Evolutionary conservation across 139 green algal genomes (phyloP).

Genomic region (Tetraselmis chui): DNA sequence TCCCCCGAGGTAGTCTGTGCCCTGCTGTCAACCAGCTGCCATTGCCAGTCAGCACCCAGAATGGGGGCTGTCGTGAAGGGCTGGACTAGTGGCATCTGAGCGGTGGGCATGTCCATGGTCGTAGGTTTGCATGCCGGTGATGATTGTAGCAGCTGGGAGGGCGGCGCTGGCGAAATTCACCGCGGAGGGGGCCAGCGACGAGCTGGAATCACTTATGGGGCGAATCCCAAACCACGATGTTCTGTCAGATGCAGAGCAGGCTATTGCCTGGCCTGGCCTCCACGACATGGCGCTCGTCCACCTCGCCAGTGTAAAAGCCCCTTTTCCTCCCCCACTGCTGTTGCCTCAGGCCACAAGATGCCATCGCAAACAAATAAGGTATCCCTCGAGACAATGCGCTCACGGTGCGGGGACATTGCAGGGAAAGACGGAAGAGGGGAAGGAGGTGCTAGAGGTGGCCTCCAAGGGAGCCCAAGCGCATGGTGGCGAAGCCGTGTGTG

Average conservation of each 20-base stretch:
- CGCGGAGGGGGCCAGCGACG: background rate
- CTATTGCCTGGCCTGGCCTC: background rate
- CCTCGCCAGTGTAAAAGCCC: background rate
- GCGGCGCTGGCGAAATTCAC: background rate
- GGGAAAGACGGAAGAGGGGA: background rate
- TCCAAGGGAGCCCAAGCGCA: no score
- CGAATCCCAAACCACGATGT: background rate
- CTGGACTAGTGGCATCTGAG: no score
- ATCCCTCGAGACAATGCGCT: background rate
- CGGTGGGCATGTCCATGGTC: no score
- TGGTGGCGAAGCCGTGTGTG: background rate
- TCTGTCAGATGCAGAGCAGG: background rate
- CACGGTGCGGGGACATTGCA: background rate
- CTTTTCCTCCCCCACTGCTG: background rate
- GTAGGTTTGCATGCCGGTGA: background rate
- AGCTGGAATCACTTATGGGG: background rate
- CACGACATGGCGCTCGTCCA: background rate
- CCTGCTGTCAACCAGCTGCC: no score
- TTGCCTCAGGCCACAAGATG: background rate
- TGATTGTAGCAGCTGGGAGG: background rate
- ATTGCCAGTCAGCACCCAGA: no score
- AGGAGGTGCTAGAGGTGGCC: background rate
- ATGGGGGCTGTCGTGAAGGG: no score
- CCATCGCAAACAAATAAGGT: background rate
- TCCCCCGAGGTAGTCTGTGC: background rate